These are phyloP conservation scores for Phlebopus sp. DNA, from an alignment of 1,284 basidiomycete genomes.

Conservation along the genomic window DNA sequence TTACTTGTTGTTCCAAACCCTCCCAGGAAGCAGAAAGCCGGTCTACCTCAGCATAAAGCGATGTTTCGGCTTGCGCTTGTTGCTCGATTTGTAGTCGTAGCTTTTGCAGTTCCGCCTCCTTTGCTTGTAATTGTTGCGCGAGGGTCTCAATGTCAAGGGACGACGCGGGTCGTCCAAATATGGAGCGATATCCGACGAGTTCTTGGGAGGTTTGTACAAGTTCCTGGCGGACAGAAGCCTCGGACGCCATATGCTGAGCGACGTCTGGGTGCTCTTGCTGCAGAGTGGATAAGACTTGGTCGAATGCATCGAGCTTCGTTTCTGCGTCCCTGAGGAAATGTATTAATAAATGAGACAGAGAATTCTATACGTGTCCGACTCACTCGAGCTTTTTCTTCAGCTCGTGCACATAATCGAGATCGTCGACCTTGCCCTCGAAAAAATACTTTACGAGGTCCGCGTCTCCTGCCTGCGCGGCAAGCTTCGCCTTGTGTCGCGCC, in stretches of 20 bases:
- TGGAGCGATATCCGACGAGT: slow-evolving; percentile 58
- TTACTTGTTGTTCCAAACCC: slow-evolving; percentile 77
- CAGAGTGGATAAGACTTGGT: slow-evolving; percentile 46
- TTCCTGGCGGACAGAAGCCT: slow-evolving; percentile 53
- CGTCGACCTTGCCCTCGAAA: slow-evolving; percentile 54
- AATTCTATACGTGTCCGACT: slow-evolving; percentile 24
- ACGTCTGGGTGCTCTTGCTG: slow-evolving; percentile 49
- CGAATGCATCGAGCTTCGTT: slow-evolving; percentile 46
- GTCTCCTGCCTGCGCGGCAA: slow-evolving; percentile 74
- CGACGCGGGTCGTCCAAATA: slow-evolving; percentile 55
- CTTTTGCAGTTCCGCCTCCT: slow-evolving; percentile 60
- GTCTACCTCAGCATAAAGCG: slow-evolving; percentile 84
- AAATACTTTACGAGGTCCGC: slow-evolving; percentile 74
- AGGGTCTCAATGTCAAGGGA: slow-evolving; percentile 51
- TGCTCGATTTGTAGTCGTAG: slow-evolving; percentile 57
- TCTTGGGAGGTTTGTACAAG: slow-evolving; percentile 45
- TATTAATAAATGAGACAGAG: slow-evolving; percentile 6
- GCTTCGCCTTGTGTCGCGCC: slow-evolving; percentile 68
- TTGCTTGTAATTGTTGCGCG: slow-evolving; percentile 53
- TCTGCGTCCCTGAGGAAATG: slow-evolving; percentile 48
- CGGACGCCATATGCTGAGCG: slow-evolving; percentile 45
- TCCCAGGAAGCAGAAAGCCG: slow-evolving; percentile 88
- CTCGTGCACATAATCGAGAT: slow-evolving; percentile 60
- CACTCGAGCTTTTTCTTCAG: slow-evolving; percentile 62
- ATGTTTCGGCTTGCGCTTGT: slow-evolving; percentile 63